phyloP scores from a whole-genome alignment of 2,329 filamentous ascomycete genomes.

The Nemania sp. region DNA sequence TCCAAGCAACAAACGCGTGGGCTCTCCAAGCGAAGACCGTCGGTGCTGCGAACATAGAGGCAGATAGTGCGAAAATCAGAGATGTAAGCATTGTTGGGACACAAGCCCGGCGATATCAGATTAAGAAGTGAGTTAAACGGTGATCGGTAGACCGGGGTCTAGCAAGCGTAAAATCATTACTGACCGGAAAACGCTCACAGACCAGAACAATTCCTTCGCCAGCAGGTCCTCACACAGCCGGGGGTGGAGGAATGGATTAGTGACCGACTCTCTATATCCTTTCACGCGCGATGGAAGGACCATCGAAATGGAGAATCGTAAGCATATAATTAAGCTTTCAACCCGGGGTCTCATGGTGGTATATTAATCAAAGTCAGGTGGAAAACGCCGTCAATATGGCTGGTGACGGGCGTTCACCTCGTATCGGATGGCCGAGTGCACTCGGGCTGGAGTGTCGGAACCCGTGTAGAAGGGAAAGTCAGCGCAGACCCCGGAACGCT shows the following conservation, averaged over 20 bases:
- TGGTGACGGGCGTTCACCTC: constrained; percentile 19
- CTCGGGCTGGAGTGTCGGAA: constrained; percentile 15
- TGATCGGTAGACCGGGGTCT: background rate
- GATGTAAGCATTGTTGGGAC: constrained; percentile 20
- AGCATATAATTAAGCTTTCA: background rate
- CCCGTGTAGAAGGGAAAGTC: constrained; percentile 2
- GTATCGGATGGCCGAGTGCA: constrained; percentile 17
- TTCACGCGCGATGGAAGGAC: constrained; percentile 17
- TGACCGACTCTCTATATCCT: constrained; percentile 17
- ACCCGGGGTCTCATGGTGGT: background rate
- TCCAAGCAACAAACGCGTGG: constrained; percentile 13
- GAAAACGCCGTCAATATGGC: constrained; percentile 17
- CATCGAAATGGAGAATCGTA: constrained; percentile 16
- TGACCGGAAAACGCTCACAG: background rate
- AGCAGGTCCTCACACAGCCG: constrained; percentile 21
- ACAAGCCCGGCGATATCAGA: constrained; percentile 19
- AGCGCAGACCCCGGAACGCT: constrained; percentile 13
- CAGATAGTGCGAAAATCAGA: constrained; percentile 10
- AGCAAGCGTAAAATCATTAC: background rate
- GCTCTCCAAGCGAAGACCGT: constrained; percentile 17
- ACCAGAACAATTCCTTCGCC: constrained; percentile 14
- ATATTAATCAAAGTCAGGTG: constrained; percentile 10
- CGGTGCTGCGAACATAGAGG: constrained; percentile 12
- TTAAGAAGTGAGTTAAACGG: constrained; percentile 17
- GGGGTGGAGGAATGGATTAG: constrained; percentile 21